phyloP scores from a whole-genome alignment of 2,329 filamentous ascomycete genomes.

The Dothistroma pini region DNA sequence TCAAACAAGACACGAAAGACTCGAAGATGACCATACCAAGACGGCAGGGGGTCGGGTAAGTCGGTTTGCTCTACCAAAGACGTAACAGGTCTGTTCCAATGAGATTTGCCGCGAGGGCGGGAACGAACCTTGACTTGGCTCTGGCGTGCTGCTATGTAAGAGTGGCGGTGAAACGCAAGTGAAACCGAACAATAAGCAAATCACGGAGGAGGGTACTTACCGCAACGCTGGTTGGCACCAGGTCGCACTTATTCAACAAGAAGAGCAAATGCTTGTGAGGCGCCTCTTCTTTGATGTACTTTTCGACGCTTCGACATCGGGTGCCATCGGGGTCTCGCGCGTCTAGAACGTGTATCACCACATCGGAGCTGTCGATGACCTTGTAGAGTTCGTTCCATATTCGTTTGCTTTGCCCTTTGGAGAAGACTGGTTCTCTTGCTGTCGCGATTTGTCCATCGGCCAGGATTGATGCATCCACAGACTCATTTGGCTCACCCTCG shows the following conservation, averaged over 20 bases:
- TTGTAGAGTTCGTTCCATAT: slow-evolving; percentile 96
- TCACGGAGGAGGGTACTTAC: slow-evolving; percentile 64
- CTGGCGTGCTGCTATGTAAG: slow-evolving; percentile 53
- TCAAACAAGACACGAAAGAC: slow-evolving; percentile 82
- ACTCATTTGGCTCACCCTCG: slow-evolving; percentile 31
- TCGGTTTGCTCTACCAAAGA: slow-evolving; percentile 90
- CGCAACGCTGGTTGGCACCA: slow-evolving; percentile 87
- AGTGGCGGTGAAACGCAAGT: slow-evolving; percentile 11
- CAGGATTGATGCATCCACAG: slow-evolving; percentile 9
- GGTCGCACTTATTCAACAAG: slow-evolving; percentile 84
- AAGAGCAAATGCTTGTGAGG: slow-evolving; percentile 95
- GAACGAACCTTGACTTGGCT: slow-evolving; percentile 82
- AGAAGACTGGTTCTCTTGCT: slow-evolving; percentile 70
- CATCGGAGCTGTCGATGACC: slow-evolving; percentile 92
- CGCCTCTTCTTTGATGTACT: slow-evolving; percentile 88
- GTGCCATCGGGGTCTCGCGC: slow-evolving; percentile 87
- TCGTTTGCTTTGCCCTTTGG: slow-evolving; percentile 89
- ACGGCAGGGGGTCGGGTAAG: slow-evolving; percentile 73
- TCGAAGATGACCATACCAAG: slow-evolving; percentile 74
- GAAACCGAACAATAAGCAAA: slow-evolving; percentile 11
- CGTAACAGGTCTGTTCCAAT: slow-evolving; percentile 96
- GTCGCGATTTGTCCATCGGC: slow-evolving; percentile 41
- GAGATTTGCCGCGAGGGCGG: slow-evolving; percentile 53
- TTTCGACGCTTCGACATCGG: slow-evolving; percentile 83
- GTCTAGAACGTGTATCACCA: slow-evolving; percentile 91